Evolutionary conservation across 768 basidiomycete species (phyloP).

Genomic region (Exidia glandulosa): DNA sequence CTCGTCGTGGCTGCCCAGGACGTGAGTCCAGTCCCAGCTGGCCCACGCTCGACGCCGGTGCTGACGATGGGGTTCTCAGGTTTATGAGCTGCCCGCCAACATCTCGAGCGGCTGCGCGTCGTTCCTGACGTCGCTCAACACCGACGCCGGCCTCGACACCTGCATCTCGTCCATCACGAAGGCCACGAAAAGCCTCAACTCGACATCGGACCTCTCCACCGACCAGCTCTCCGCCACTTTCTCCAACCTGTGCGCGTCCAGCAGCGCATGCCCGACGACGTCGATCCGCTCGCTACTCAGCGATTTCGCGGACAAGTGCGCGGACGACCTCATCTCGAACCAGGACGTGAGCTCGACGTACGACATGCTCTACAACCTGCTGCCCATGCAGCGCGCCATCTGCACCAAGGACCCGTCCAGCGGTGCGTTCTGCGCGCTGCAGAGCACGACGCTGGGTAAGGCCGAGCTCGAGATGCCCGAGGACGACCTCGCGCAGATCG

Average conservation of each 20-base stretch:
- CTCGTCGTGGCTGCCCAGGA: not conserved
- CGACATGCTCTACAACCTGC: conserved; percentile 66
- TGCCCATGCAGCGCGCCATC: conserved; percentile 52
- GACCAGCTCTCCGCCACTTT: conserved; percentile 24
- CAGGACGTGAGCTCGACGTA: conserved; percentile 51
- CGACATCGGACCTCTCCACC: conserved; percentile 28
- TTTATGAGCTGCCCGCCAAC: not conserved
- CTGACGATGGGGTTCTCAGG: not conserved
- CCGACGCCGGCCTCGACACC: conserved; percentile 37
- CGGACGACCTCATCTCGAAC: conserved; percentile 50
- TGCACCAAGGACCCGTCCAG: conserved; percentile 61
- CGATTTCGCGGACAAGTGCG: conserved; percentile 62
- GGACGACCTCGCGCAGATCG: conserved; percentile 9
- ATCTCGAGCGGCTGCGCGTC: conserved; percentile 39
- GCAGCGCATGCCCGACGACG: conserved; percentile 46
- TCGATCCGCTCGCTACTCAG: conserved; percentile 51
- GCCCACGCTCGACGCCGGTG: not conserved
- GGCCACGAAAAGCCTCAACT: conserved; percentile 26
- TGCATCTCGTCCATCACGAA: conserved; percentile 55
- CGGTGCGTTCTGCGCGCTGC: conserved; percentile 57
- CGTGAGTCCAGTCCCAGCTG: not conserved
- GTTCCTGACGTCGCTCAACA: conserved; percentile 57
- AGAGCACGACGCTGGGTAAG: conserved; percentile 22
- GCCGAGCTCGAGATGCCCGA: conserved; percentile 6
- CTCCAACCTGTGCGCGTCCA: conserved; percentile 46